phyloP scores from a whole-genome alignment of 179 eudicot species.

The Silene vulgaris region DNA sequence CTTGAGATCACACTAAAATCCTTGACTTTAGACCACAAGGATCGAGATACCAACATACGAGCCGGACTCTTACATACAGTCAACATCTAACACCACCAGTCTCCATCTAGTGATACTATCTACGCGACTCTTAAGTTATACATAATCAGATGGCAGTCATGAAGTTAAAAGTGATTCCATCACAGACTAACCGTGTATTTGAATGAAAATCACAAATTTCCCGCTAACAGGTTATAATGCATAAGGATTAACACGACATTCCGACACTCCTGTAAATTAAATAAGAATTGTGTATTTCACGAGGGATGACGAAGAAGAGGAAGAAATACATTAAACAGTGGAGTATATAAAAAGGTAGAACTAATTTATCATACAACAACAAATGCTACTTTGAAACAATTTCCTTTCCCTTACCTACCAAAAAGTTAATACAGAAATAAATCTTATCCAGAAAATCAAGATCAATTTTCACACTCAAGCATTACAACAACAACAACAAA shows the following conservation, averaged over 20 bases:
- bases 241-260: not conserved
- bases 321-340: not conserved
- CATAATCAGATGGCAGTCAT: not conserved
- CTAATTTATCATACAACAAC: conserved; percentile 2
- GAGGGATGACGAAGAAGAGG: too few relatives aligned
- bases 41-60: not conserved
- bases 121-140: not conserved
- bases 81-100: not conserved
- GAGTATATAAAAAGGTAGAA: not conserved
- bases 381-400: conserved; percentile 4
- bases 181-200: not conserved
- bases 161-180: not conserved
- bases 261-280: not conserved
- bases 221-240: not conserved
- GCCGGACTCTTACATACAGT: not conserved
- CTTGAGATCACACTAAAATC: not conserved
- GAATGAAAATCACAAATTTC: not conserved
- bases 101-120: not conserved
- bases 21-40: too few relatives aligned
- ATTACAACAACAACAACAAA: not conserved
- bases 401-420: conserved; percentile 9
- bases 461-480: not conserved
- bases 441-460: not conserved
- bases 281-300: not conserved
- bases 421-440: conserved; percentile 1